phyloP scores from a whole-genome alignment of 177 flowering plant genomes.

The Tripterygium wilfordii region DNA sequence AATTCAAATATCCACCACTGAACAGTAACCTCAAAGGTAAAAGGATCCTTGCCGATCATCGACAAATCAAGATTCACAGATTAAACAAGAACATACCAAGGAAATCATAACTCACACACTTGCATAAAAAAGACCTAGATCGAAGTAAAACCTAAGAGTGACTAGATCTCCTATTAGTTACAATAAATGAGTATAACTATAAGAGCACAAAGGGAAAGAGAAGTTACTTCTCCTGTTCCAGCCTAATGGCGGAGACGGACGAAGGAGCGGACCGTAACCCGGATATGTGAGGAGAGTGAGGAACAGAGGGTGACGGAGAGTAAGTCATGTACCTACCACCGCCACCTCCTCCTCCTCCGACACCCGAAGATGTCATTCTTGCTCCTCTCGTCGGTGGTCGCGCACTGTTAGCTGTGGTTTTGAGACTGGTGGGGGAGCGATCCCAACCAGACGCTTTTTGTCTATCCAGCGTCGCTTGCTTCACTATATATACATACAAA shows the following conservation, averaged over 20 bases:
- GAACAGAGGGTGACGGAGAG: slow-evolving; percentile 85
- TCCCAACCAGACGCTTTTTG: slow-evolving; percentile 19
- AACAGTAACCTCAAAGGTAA: no score
- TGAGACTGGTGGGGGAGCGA: slow-evolving; percentile 9
- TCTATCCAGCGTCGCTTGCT: slow-evolving; percentile 20
- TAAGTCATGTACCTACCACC: slow-evolving; percentile 49
- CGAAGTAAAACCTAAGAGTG: no score
- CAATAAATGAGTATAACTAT: not conserved
- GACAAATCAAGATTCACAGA: no score
- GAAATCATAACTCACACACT: no score
- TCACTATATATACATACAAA: no score
- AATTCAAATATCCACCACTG: no score
- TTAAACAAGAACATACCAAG: no score
- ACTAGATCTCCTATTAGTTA: no score
- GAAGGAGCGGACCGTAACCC: slow-evolving; percentile 69
- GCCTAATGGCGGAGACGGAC: slow-evolving; percentile 42
- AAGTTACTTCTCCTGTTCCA: slow-evolving; percentile 92
- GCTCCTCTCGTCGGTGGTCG: not conserved
- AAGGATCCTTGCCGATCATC: no score
- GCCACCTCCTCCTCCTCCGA: slow-evolving; percentile 38
- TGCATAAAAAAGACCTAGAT: no score
- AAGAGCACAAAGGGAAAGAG: not conserved
- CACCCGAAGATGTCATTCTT: slow-evolving; percentile 10
- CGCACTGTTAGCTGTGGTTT: not conserved
- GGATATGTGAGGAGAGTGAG: slow-evolving; percentile 75